Evolutionary conservation across 257 asterid species (phyloP).

Genomic region (Paulownia fortunei): DNA sequence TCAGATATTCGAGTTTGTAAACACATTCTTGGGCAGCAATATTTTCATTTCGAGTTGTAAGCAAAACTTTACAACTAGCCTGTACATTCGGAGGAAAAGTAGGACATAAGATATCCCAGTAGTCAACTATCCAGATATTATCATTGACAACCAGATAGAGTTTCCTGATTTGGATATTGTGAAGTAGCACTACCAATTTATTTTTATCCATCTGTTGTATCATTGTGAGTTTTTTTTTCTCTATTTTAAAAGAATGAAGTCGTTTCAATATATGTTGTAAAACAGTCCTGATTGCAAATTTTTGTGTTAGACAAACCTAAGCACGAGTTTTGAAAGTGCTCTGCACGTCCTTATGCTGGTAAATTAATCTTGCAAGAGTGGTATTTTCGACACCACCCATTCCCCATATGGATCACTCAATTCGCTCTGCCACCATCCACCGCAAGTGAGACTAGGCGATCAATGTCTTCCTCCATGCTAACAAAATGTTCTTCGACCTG

Average conservation of each 20-base stretch:
- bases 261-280: too few species aligned
- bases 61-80: too few species aligned
- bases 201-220: constrained; percentile 3
- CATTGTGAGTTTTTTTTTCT: too few species aligned
- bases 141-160: too few species aligned
- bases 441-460: background rate
- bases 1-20: too few species aligned
- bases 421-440: background rate
- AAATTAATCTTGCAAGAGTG: constrained; percentile 35
- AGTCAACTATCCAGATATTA: too few species aligned
- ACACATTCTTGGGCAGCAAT: too few species aligned
- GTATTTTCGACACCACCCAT: constrained; percentile 46
- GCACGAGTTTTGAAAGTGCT: constrained; percentile 22
- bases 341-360: constrained; percentile 11
- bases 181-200: background rate
- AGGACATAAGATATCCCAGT: too few species aligned
- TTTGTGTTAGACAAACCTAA: constrained; percentile 36
- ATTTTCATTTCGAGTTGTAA: too few species aligned
- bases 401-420: constrained; percentile 31
- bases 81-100: too few species aligned
- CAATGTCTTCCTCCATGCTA: constrained; percentile 30
- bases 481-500: background rate
- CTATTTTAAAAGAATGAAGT: constrained; percentile 29
- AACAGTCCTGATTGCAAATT: too few species aligned
- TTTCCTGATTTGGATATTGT: too few species aligned